These are phyloP conservation scores for Beauveria pseudobassiana DNA, from an alignment of 2,329 filamentous ascomycete species.

Conservation along the genomic window DNA sequence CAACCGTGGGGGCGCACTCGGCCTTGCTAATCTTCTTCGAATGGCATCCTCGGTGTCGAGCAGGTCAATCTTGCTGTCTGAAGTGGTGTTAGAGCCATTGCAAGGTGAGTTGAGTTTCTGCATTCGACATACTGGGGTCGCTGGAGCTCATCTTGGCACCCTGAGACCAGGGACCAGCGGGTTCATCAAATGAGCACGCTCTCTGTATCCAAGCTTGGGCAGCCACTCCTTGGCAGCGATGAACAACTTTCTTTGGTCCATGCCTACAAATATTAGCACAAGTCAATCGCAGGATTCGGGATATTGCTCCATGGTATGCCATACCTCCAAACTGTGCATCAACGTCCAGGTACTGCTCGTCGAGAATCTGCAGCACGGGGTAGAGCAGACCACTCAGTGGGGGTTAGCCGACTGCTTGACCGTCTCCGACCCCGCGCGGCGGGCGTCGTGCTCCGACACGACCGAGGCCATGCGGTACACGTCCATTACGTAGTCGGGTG, in stretches of 20 bases:
- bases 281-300: not conserved
- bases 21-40: conserved; percentile 79
- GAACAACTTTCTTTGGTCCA: conserved; percentile 88
- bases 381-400: conserved; percentile 47
- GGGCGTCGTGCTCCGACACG: conserved; percentile 71
- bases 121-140: conserved; percentile 46
- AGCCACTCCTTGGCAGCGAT: conserved; percentile 77
- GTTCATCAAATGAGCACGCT: conserved; percentile 42
- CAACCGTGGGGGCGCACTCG: conserved; percentile 63
- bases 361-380: conserved; percentile 67
- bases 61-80: conserved; percentile 87
- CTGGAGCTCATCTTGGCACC: conserved; percentile 83
- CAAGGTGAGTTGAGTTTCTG: not conserved
- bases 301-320: conserved; percentile 20
- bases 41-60: conserved; percentile 71
- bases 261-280: conserved; percentile 20
- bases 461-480: conserved; percentile 67
- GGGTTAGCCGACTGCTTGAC: conserved; percentile 85
- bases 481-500: conserved; percentile 75
- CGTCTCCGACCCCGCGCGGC: conserved; percentile 86
- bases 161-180: conserved; percentile 85
- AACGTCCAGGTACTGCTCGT: conserved; percentile 81
- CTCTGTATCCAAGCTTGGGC: conserved; percentile 77
- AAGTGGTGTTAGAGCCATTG: conserved; percentile 11
- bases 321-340: conserved; percentile 76